Conservation (phyloP, 1,139 yeast species). For the Blastobotrys apis region DNA sequence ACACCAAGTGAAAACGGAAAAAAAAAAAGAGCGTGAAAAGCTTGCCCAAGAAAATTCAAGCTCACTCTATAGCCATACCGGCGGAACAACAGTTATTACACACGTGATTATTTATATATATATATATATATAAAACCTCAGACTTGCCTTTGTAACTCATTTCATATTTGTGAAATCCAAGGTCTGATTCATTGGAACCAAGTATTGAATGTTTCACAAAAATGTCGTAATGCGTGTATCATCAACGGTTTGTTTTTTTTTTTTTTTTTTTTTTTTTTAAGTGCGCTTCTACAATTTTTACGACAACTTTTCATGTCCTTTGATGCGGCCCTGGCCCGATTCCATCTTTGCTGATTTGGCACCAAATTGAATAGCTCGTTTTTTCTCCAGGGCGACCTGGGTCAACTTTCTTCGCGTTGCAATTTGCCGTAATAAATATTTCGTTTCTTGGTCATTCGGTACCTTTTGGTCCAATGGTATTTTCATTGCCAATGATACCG, state of each 20-base stretch:
- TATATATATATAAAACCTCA: conserved; percentile 16
- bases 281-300: no score
- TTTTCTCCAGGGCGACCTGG: conserved; percentile 68
- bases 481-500: conserved; percentile 48
- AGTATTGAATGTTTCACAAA: no score
- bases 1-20: no score
- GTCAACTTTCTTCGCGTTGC: conserved; percentile 49
- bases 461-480: conserved; percentile 37
- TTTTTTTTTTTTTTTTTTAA: no score
- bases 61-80: no score
- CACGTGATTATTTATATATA: background rate
- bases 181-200: no score
- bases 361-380: conserved; percentile 95
- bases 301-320: conserved; percentile 51
- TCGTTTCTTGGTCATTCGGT: conserved; percentile 43
- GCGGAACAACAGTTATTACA: no score
- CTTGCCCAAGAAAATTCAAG: no score
- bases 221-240: no score
- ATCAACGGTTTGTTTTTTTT: conserved; percentile 6
- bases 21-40: no score
- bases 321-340: conserved; percentile 58
- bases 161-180: conserved; percentile 9
- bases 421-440: conserved; percentile 57
- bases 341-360: conserved; percentile 93
- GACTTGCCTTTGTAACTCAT: conserved; percentile 26